Percentiles rank a stretch among this genome's conserved stretches.
phyloP scores from a whole-genome alignment of 345 rosid species.

The Eucalyptus pauciflora region DNA sequence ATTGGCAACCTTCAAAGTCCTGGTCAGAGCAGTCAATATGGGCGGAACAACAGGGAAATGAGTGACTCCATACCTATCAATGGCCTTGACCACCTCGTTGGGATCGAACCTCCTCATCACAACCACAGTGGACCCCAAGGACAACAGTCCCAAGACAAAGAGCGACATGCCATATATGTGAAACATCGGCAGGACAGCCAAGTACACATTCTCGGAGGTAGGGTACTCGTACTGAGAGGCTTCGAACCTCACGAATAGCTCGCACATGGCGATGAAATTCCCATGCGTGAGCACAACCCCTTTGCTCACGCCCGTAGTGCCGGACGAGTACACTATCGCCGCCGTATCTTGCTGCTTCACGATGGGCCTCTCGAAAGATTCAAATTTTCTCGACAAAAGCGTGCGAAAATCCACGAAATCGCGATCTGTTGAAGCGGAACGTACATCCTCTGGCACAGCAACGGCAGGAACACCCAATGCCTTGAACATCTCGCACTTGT shows the following conservation, averaged over 20 bases:
- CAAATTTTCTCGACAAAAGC: constrained; percentile 13
- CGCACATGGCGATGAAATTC: constrained; percentile 56
- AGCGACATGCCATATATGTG: constrained; percentile 74
- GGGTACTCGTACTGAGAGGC: constrained; percentile 54
- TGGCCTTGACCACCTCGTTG: constrained; percentile 24
- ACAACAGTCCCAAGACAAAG: constrained; percentile 47
- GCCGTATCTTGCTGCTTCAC: constrained; percentile 72
- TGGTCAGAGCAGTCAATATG: constrained; percentile 39
- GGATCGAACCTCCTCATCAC: constrained; percentile 60
- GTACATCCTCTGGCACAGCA: constrained; percentile 22
- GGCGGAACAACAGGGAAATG: constrained; percentile 85
- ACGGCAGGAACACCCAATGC: constrained; percentile 19
- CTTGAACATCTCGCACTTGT: constrained; percentile 17
- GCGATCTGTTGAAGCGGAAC: background rate
- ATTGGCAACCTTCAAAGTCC: constrained; percentile 12
- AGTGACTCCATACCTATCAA: constrained; percentile 44
- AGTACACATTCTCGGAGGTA: constrained; percentile 34
- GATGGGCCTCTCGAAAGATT: constrained; percentile 11
- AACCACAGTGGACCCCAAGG: constrained; percentile 56
- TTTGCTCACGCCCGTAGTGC: constrained; percentile 77
- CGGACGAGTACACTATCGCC: constrained; percentile 73
- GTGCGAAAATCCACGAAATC: constrained; percentile 19
- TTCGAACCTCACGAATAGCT: constrained; percentile 70
- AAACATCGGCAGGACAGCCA: constrained; percentile 67
- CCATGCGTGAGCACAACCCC: constrained; percentile 67